A percentile compares a stretch with the other conserved stretches of the same genome.
Conservation (phyloP, 2,329 filamentous ascomycete genomes). For the Ophiostoma novo-ulmi region DNA sequence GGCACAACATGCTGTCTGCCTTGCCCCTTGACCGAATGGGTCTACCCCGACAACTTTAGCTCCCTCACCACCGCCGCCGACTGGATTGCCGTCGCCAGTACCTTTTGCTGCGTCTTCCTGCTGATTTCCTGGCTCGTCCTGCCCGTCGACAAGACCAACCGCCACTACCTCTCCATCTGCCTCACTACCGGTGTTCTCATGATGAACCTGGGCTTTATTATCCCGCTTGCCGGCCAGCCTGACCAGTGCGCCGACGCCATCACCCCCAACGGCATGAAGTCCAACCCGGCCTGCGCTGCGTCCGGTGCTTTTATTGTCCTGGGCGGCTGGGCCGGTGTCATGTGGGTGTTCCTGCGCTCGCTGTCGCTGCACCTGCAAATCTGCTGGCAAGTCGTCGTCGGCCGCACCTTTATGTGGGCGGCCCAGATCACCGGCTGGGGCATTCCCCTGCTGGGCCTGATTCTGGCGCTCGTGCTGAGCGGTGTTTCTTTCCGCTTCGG, state of each 20-base stretch:
- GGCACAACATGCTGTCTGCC: conserved; percentile 74
- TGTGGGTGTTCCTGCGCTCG: conserved; percentile 89
- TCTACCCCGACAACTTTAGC: conserved; percentile 56
- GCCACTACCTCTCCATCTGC: conserved; percentile 90
- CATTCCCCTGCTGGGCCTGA: conserved; percentile 69
- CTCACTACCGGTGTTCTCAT: conserved; percentile 69
- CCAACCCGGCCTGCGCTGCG: conserved; percentile 73
- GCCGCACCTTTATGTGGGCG: conserved; percentile 81
- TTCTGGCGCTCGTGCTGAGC: conserved; percentile 72
- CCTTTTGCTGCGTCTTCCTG: conserved; percentile 68
- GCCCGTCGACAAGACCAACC: conserved; percentile 80
- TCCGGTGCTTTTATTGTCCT: conserved; percentile 82
- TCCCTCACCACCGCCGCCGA: conserved; percentile 63
- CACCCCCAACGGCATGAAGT: conserved; percentile 88
- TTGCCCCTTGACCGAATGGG: conserved; percentile 79
- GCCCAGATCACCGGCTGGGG: conserved; percentile 79
- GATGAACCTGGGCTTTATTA: conserved; percentile 86
- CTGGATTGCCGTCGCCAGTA: conserved; percentile 73
- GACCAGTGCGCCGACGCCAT: conserved; percentile 83
- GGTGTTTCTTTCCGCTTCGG: conserved; percentile 95
- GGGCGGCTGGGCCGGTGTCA: conserved; percentile 75
- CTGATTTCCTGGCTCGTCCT: conserved; percentile 73
- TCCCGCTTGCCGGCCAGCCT: conserved; percentile 74
- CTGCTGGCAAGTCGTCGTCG: conserved; percentile 91
- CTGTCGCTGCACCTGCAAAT: conserved; percentile 94